Evolutionary conservation across 2,329 filamentous ascomycete genomes (phyloP).

Genomic region (Talaromyces pinophilus): DNA sequence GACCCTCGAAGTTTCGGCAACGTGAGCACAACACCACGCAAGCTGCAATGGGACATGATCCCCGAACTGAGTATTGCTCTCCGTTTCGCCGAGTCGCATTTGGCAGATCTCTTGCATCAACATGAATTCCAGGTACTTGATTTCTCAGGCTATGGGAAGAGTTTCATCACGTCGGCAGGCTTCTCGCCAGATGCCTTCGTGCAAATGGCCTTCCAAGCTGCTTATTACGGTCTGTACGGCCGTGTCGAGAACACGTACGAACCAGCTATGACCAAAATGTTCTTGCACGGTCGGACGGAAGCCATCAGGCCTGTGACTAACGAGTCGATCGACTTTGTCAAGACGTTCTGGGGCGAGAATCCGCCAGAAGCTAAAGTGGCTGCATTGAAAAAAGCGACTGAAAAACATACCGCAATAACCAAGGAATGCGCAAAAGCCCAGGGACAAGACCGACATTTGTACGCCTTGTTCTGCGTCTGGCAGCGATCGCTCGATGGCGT

Average conservation of each 20-base stretch:
- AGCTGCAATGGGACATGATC: slow-evolving; percentile 96
- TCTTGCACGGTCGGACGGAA: slow-evolving; percentile 89
- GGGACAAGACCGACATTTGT: slow-evolving; percentile 89
- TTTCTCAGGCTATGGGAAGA: slow-evolving; percentile 87
- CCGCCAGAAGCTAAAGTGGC: slow-evolving; percentile 81
- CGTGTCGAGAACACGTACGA: slow-evolving; percentile 94
- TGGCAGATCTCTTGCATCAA: slow-evolving; percentile 92
- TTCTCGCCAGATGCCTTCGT: slow-evolving; percentile 97
- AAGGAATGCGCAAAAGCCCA: slow-evolving; percentile 84
- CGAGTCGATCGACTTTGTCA: slow-evolving; percentile 84
- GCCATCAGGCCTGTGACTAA: slow-evolving; percentile 83
- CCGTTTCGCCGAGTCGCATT: slow-evolving; percentile 89
- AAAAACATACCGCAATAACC: slow-evolving; percentile 77
- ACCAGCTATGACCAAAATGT: slow-evolving; percentile 96
- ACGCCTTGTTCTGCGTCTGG: slow-evolving; percentile 93
- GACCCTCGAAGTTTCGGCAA: slow-evolving; percentile 90
- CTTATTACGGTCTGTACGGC: slow-evolving; percentile 95
- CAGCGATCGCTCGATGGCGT: slow-evolving; percentile 82
- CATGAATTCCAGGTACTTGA: slow-evolving; percentile 95
- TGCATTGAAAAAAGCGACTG: slow-evolving; percentile 76
- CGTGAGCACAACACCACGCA: slow-evolving; percentile 90
- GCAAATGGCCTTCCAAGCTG: slow-evolving; percentile 98
- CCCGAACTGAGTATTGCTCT: slow-evolving; percentile 88
- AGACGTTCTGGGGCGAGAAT: slow-evolving; percentile 92
- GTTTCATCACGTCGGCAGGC: slow-evolving; percentile 95